Evolutionary conservation across 495 filamentous ascomycete species (phyloP).

Genomic region (Podospora fimiseda): DNA sequence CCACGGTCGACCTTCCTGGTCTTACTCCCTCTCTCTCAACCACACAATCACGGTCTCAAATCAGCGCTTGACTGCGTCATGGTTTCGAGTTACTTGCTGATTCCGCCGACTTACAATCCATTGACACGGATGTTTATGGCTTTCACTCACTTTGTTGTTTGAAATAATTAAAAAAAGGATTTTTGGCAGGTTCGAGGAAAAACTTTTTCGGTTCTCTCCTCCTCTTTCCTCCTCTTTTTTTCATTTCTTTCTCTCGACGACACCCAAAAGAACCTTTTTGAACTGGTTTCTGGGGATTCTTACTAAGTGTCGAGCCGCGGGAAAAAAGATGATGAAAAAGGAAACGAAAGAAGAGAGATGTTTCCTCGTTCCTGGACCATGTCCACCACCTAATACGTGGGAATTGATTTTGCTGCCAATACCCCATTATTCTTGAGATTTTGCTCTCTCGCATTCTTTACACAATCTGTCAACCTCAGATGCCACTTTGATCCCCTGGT

Average conservation of each 20-base stretch:
- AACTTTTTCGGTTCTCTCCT: no score
- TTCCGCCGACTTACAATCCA: not conserved
- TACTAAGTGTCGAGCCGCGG: not conserved
- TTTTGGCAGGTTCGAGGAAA: not conserved
- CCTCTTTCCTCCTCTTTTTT: not conserved
- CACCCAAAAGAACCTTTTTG: not conserved
- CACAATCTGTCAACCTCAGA: slow-evolving; percentile 4
- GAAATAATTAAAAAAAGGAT: slow-evolving; percentile 6
- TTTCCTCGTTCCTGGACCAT: not conserved
- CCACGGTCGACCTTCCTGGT: not conserved
- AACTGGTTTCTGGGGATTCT: not conserved
- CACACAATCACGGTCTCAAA: no score
- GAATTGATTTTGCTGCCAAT: slow-evolving; percentile 11
- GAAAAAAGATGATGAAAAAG: not conserved
- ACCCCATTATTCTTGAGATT: slow-evolving; percentile 11
- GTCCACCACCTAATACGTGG: slow-evolving; percentile 1
- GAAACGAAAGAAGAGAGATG: not conserved
- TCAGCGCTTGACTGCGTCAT: not conserved
- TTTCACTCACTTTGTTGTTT: slow-evolving; percentile 14
- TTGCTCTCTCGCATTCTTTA: slow-evolving; percentile 14
- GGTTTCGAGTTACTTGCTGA: not conserved
- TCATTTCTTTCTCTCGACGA: not conserved
- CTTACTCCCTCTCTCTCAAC: not conserved
- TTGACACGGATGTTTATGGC: not conserved
- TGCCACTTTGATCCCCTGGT: slow-evolving; percentile 7